Base-by-base conservation (phyloP, 352 stramenopile species). In the Globisporangium sylvaticum region DNA sequence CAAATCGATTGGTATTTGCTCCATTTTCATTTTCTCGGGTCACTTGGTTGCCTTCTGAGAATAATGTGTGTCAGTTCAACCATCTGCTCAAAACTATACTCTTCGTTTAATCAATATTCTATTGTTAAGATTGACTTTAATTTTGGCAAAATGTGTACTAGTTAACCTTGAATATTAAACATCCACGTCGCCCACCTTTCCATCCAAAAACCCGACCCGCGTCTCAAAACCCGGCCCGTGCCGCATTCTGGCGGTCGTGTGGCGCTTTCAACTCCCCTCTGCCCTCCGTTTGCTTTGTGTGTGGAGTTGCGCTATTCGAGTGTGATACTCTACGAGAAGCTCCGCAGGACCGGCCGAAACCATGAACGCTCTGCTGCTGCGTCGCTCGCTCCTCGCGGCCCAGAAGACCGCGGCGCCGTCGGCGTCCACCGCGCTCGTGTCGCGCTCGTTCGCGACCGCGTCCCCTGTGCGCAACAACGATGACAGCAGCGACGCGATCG, bases 311-410 rank as follows among this genome's bases (percentile, higher is more conserved):
- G 42, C 53, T 68, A 58, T 68, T 68, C 25, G 57, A 64, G 61
- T 66, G 62, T 58, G 27, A 64, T 32, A 32, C 22, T 61, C 34
- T 14, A 75, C 42, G 22, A 67, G 60, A 61, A n/a, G 18, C 31
- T 50, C 56, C 24, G 1, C 39, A 48, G 12, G 39, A 48, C 14
- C 15, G 39, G 25, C 34, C 6, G 7, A 39, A 58, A 68, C 24
- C 39, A 83, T 85, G 78, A 83, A 76, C 68, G 72, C 73, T 37
- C 53, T 78, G 66, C 77, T 89, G 78, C 70, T 91, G 77, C 83
- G 78, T 75, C 83, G 80, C 68, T 89, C 83, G 55, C 76, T 79
- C 56, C 71, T 65, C 55, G 78, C 73, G 58, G 68, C 66, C 54
- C 75, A 78, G 57, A 71, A 79, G 59, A 58, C 68, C 5, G 56